phyloP scores from a whole-genome alignment of 139 green algal species.

The Monoraphidium neglectum region DNA sequence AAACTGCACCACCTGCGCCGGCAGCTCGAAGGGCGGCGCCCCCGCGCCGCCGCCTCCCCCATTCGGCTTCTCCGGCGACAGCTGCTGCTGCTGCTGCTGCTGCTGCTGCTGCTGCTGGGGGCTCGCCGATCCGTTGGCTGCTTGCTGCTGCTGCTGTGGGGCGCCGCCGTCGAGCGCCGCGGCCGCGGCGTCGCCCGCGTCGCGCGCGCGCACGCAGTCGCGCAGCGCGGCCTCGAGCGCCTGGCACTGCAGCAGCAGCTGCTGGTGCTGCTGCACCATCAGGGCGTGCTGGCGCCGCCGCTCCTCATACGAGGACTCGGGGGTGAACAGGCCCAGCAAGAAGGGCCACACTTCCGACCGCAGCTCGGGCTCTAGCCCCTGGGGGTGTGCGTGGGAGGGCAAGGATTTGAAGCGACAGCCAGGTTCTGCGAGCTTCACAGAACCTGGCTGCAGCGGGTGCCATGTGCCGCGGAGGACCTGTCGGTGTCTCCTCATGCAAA shows the following conservation, averaged over 20 bases:
- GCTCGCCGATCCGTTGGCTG: not conserved
- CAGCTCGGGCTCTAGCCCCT: slow-evolving; percentile 51
- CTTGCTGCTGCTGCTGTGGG: slow-evolving; percentile 24
- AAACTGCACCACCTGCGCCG: slow-evolving; percentile 57
- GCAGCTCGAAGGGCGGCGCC: slow-evolving; percentile 41
- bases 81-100: slow-evolving; percentile 1
- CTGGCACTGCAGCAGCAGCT: slow-evolving; percentile 57
- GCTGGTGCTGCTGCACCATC: slow-evolving; percentile 39
- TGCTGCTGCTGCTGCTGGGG: not conserved
- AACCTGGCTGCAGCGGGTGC: not conserved
- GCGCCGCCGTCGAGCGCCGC: too few relatives aligned
- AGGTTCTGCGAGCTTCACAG: too few relatives aligned
- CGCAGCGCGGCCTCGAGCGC: too few relatives aligned
- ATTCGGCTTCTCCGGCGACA: too few relatives aligned
- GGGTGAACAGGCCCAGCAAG: slow-evolving; percentile 57
- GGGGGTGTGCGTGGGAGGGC: too few relatives aligned
- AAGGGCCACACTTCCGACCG: slow-evolving; percentile 62
- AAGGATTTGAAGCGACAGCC: too few relatives aligned
- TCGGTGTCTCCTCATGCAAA: not conserved
- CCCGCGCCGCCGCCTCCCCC: slow-evolving; percentile 6
- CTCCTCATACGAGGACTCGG: slow-evolving; percentile 17
- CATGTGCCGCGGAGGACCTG: not conserved
- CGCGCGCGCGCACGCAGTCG: too few relatives aligned
- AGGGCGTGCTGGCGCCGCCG: slow-evolving; percentile 34
- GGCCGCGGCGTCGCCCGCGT: too few relatives aligned